A percentile compares a stretch with the other conserved stretches of the same genome.
phyloP scores from a whole-genome alignment of 225 moss, liverwort and hornwort species.

The Physcomitrellopsis africana region DNA sequence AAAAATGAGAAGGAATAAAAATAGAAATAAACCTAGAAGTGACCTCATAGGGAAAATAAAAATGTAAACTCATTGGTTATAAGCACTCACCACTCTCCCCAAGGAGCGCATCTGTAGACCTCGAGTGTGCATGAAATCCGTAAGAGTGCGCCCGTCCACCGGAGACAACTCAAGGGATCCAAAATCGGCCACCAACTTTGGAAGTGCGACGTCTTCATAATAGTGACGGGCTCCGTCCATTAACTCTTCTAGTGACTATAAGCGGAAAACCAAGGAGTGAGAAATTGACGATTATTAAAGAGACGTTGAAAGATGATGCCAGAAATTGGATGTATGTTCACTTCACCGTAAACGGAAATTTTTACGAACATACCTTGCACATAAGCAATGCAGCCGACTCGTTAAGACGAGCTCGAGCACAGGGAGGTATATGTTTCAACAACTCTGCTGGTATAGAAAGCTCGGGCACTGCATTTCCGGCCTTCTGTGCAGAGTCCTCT shows the following conservation, averaged over 20 bases:
- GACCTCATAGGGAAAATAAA: neutral
- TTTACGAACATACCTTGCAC: constrained; percentile 46
- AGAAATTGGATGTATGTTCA: neutral
- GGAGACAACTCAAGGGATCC: constrained; percentile 70
- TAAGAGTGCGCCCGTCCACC: constrained; percentile 70
- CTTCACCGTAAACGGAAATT: neutral
- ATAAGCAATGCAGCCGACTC: constrained; percentile 54
- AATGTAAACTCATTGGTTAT: no score
- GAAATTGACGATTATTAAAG: neutral
- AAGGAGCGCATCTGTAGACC: constrained; percentile 69
- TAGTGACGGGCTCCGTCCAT: constrained; percentile 60
- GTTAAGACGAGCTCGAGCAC: constrained; percentile 55
- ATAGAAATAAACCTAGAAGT: no score
- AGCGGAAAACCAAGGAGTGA: constrained; percentile 1
- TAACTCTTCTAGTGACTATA: constrained; percentile 55
- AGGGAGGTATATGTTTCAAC: constrained; percentile 44
- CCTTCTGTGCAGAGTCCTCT: constrained; percentile 30
- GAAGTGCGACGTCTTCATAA: constrained; percentile 65
- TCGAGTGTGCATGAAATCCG: constrained; percentile 78
- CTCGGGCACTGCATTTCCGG: constrained; percentile 30
- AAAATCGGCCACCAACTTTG: constrained; percentile 72
- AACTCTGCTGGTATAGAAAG: constrained; percentile 49
- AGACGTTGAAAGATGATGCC: neutral
- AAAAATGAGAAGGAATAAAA: no score
- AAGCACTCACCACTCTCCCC: constrained; percentile 57